A percentile compares a stretch with the other conserved stretches of the same genome.
Conservation (phyloP, 2,329 filamentous ascomycete species). For the Paecilomyces sp. region DNA sequence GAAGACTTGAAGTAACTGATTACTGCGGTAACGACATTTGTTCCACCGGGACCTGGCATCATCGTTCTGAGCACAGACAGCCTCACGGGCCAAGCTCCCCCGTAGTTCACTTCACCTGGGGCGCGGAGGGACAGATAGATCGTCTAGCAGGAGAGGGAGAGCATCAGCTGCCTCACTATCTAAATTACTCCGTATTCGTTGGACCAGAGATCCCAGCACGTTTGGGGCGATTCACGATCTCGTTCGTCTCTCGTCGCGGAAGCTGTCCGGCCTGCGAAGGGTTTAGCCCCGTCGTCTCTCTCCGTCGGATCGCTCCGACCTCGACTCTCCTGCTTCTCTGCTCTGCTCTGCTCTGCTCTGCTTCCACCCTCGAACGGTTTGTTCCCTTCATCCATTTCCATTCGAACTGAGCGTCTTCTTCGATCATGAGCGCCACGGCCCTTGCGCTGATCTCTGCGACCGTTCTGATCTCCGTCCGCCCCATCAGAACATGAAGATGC, state of each 20-base stretch:
- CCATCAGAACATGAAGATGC: background rate
- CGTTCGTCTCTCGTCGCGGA: background rate
- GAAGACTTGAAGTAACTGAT: background rate
- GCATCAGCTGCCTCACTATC: too few relatives aligned
- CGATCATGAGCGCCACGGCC: background rate
- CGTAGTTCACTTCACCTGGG: background rate
- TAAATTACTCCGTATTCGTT: too few relatives aligned
- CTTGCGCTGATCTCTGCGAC: background rate
- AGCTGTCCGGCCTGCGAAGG: background rate
- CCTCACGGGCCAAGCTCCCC: conserved; percentile 1
- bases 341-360: background rate
- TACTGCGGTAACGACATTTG: too few relatives aligned
- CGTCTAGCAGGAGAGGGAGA: background rate
- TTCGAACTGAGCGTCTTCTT: background rate
- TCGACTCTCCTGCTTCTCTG: background rate
- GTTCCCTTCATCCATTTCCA: background rate
- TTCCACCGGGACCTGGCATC: too few relatives aligned
- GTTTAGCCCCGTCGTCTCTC: background rate
- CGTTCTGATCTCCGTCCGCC: background rate
- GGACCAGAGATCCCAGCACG: background rate
- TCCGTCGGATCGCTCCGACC: background rate
- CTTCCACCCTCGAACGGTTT: background rate
- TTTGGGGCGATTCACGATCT: background rate
- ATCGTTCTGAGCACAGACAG: conserved; percentile 2
- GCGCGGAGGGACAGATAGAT: background rate